Evolutionary conservation across 2,329 filamentous ascomycete genomes (phyloP), one percentile per base, ranked within the genome.

Genomic region (Elsinoe australis): DNA sequence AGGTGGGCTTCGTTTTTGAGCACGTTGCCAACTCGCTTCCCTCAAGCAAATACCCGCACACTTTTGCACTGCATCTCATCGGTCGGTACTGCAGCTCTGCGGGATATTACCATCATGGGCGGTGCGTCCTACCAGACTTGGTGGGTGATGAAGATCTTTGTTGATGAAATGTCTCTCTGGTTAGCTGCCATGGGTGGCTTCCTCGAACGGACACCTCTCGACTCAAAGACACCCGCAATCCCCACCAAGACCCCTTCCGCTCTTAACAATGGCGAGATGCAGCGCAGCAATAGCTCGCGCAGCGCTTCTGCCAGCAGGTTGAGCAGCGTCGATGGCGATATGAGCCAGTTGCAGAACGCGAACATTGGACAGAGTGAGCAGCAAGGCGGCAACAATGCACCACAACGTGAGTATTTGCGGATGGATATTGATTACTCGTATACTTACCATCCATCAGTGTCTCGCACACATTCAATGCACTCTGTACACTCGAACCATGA

Each of bases 71-170:
- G 82, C 54, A 81, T 90, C 32, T 82, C 87, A 56, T 76, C 81
- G 18, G 71, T 92, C 17, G 83, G 85, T 9, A 87, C 83, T 5
- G 80, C 84, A 15, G 82, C 86, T 14, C 79, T 92, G 70, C 76
- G 87, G 48, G 87, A 94, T 58, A 76, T 94, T 50, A 92, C 86
- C 0, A 80, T 92, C 44, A 75, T 79, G 32, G 82, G 85, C 54
- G 85, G 83, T 14, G 80, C 82, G 60, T 89, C 84, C 59, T 94
- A 90, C 60, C 83, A 85, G n/a, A 82, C 85, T 4, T 94, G 87
- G 87, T 92, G 86, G 86, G 85, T 95, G 50, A 88, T 88, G 3
- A 95, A 95, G 64, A 89, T 90, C 50, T 96, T 90, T 74, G 78
- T 95, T 46, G 89, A 95, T 60, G 90, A 96, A 68, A 94, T 94